These are phyloP conservation scores for Dothidotthia symphoricarpi DNA, from an alignment of 2,329 filamentous ascomycete genomes.

Conservation along the genomic window DNA sequence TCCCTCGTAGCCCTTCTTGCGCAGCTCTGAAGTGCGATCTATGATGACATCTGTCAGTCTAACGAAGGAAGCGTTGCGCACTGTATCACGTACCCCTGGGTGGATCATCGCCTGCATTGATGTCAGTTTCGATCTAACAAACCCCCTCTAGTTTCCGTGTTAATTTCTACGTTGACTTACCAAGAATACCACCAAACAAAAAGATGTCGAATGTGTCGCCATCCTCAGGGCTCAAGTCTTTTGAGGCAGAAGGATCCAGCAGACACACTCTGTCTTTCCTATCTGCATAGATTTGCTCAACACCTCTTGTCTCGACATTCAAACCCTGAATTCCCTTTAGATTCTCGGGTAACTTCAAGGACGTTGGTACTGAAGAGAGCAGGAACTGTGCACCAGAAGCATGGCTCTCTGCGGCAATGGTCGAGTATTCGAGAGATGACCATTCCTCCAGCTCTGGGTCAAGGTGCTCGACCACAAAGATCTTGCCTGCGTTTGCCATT, in stretches of 20 bases:
- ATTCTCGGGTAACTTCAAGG: slow-evolving; percentile 59
- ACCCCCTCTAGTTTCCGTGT: neutral
- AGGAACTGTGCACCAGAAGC: slow-evolving; percentile 68
- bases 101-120: slow-evolving; percentile 75
- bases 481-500: slow-evolving; percentile 54
- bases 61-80: slow-evolving; percentile 1
- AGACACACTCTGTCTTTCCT: slow-evolving; percentile 79
- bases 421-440: slow-evolving; percentile 89
- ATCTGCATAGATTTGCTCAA: slow-evolving; percentile 76
- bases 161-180: slow-evolving; percentile 52
- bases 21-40: slow-evolving; percentile 95
- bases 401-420: slow-evolving; percentile 79
- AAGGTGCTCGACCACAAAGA: slow-evolving; percentile 93
- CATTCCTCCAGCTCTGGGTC: slow-evolving; percentile 91
- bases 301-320: slow-evolving; percentile 69
- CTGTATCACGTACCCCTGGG: slow-evolving; percentile 67
- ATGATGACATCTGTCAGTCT: slow-evolving; percentile 20
- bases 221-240: slow-evolving; percentile 81
- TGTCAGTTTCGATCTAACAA: slow-evolving; percentile 22
- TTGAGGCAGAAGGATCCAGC: slow-evolving; percentile 78
- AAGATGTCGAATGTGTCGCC: slow-evolving; percentile 83
- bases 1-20: slow-evolving; percentile 88
- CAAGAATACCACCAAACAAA: slow-evolving; percentile 92
- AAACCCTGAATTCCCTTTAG: slow-evolving; percentile 63
- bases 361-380: slow-evolving; percentile 73